Base-by-base conservation (phyloP, 2,329 filamentous ascomycete species). In the Ceratocystis huliohia region DNA sequence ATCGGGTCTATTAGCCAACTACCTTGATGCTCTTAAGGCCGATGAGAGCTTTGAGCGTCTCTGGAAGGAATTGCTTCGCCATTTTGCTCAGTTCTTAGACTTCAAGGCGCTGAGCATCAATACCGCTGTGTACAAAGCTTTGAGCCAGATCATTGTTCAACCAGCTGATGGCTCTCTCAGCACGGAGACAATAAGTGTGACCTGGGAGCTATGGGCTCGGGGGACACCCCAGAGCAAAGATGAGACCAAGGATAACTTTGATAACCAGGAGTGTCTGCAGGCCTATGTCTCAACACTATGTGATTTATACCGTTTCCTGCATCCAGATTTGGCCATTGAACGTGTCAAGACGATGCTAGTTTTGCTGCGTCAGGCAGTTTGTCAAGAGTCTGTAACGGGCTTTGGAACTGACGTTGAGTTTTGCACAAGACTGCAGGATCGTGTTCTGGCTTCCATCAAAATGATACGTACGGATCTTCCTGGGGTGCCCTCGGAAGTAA, bases 221-320 rank as follows among this genome's bases (percentile, higher is more conserved):
- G 82, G 83, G 1, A 72, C 75, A 20, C 72, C 77, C 15, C 77
- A 81, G 48, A 69, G 69, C 33, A 70, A 69, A 13, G 68, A 64
- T 10, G 70, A 69, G 10, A 68, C 68, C 33, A 80, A 79, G 63
- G 75, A 78, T 0, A 62, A 53, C 1, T 76, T 76, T 1, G 82
- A 88, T 69, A 95, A 94, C 70, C 90, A 96, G 73, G 86, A 87
- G 66, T 91, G 89, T 10, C 82, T 93, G n/a, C 78, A 89, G 37
- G 88, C 91, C n/a, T 96, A 96, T 76, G 83, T 94, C 0, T 82
- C 86, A 25, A 82, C 88, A 1, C 82, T 94, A 50, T 80, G 85
- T 66, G 87, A 94, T 70, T 81, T 97, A 0, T 96, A 96, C 72
- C 82, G 84, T 0, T 81, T 96, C 4, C 84, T 91, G 61, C 81